A percentile compares a stretch with the other conserved stretches of the same genome.
Conservation (phyloP, 441 rosid species). For the Breynia disticha region DNA sequence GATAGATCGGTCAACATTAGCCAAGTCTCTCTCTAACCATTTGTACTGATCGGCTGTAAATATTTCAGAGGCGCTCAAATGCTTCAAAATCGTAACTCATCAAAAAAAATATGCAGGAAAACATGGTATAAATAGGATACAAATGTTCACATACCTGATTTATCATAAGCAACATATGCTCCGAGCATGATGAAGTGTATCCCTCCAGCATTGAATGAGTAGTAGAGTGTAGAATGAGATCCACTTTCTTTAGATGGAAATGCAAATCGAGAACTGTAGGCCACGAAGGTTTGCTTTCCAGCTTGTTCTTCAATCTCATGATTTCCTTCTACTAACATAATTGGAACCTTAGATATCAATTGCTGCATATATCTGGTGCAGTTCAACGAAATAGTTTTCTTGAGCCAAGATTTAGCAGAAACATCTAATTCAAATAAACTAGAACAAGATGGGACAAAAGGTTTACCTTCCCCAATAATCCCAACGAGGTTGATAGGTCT, state of each 20-base stretch:
- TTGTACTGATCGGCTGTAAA: slow-evolving; percentile 38
- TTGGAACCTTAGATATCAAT: slow-evolving; percentile 36
- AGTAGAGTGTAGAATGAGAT: slow-evolving; percentile 40
- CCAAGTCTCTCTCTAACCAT: slow-evolving; percentile 52
- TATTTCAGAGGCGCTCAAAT: background rate
- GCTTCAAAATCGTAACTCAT: background rate
- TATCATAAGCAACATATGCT: slow-evolving; percentile 36
- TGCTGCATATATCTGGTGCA: slow-evolving; percentile 38
- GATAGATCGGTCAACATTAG: slow-evolving; percentile 28
- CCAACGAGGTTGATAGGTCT: slow-evolving; percentile 63
- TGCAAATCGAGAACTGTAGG: slow-evolving; percentile 52
- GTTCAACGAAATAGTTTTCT: background rate
- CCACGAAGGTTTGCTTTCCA: slow-evolving; percentile 33
- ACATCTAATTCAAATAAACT: background rate
- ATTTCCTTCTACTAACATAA: slow-evolving; percentile 54
- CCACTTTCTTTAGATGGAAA: slow-evolving; percentile 48
- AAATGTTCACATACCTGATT: slow-evolving; percentile 22
- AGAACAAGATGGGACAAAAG: background rate
- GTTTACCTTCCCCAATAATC: slow-evolving; percentile 57
- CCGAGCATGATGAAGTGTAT: slow-evolving; percentile 54
- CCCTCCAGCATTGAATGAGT: slow-evolving; percentile 54
- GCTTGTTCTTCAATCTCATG: slow-evolving; percentile 52
- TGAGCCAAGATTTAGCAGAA: background rate
- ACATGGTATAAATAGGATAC: background rate
- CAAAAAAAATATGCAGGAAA: background rate